Evolutionary conservation across 2,329 filamentous ascomycete species (phyloP), one percentile per base, ranked within the genome.

Genomic region (Scytalidium lignicola): DNA sequence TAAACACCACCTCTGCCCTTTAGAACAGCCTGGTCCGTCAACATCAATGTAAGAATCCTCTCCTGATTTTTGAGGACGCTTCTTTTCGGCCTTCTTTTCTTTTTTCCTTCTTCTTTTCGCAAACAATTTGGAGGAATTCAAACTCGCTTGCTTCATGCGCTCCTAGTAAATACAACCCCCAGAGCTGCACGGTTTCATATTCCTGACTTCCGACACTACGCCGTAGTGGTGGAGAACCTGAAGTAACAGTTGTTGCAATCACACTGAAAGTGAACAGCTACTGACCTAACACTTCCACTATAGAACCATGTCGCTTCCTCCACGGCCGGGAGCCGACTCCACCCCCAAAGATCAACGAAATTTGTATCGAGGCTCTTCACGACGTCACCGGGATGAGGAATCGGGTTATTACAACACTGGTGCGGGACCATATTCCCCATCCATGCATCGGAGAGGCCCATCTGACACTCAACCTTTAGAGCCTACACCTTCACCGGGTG

Each of bases 301-400:
- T 44, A 64, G 62, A 59, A 53, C 46, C 12, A 84, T 85, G 80
- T 80, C 80, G 69, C 74, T 80, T 56, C 78, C 79, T 55, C 73
- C 79, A 65, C 54, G 58, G 18, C 57, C 55, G 17, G 52, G 58
- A 62, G 78, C 78, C 58, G 76, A 74, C 42, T 76, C 78, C 58
- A 76, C 82, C 54, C 75, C 75, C 48, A 78, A 78, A 60, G 80
- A 85, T 58, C 78, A 81, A 52, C 75, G 79, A 61, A 78, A 73
- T 61, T 73, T 79, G 50, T 89, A 88, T 67, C 79, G 85, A 59
- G 82, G 83, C 55, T 85, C 86, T 41, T 78, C 81, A 47, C 74
- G 72, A 46, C 78, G 78, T 51, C 80, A 82, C 43, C 77, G 78
- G 50, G 88, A 95, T 64, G 72, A 88, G 60, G 90, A 95, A 65